Conservation (phyloP, 208 protist genomes). For the Leishmania braziliensis region DNA sequence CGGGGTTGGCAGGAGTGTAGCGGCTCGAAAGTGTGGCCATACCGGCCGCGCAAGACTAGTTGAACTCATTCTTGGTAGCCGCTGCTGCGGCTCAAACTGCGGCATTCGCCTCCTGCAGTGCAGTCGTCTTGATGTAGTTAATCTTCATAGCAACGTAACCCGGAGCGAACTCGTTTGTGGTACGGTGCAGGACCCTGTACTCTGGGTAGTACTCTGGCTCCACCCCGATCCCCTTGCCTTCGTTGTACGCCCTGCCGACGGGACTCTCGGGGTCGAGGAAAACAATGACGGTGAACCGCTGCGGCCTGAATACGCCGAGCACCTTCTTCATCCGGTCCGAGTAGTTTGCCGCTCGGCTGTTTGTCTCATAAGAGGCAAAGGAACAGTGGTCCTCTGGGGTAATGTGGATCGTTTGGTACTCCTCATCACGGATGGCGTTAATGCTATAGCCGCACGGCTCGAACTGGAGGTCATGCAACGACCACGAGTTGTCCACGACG, state of each 20-base stretch:
- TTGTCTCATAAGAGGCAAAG: conserved; percentile 96
- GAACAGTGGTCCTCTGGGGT: conserved; percentile 94
- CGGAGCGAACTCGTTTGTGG: conserved; percentile 82
- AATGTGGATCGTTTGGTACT: conserved; percentile 96
- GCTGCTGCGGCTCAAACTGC: background rate
- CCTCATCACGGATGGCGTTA: conserved; percentile 85
- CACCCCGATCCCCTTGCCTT: conserved; percentile 62
- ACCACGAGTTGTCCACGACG: conserved; percentile 80
- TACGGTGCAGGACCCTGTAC: conserved; percentile 72
- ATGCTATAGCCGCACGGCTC: conserved; percentile 95
- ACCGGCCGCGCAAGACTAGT: background rate
- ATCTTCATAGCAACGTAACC: conserved; percentile 85
- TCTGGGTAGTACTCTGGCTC: conserved; percentile 77
- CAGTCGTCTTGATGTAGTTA: conserved; percentile 67
- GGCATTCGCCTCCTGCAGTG: conserved; percentile 23
- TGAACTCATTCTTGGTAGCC: background rate
- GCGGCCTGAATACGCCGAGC: conserved; percentile 71
- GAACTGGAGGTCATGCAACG: conserved; percentile 91
- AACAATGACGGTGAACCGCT: conserved; percentile 88
- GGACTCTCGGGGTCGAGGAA: conserved; percentile 82
- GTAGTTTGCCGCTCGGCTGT: conserved; percentile 73
- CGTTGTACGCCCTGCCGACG: conserved; percentile 70
- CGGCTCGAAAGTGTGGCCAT: background rate
- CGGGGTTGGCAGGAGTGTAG: background rate
- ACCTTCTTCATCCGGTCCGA: conserved; percentile 61